Base-by-base conservation (phyloP, 345 rosid genomes). In the Viola odorata region DNA sequence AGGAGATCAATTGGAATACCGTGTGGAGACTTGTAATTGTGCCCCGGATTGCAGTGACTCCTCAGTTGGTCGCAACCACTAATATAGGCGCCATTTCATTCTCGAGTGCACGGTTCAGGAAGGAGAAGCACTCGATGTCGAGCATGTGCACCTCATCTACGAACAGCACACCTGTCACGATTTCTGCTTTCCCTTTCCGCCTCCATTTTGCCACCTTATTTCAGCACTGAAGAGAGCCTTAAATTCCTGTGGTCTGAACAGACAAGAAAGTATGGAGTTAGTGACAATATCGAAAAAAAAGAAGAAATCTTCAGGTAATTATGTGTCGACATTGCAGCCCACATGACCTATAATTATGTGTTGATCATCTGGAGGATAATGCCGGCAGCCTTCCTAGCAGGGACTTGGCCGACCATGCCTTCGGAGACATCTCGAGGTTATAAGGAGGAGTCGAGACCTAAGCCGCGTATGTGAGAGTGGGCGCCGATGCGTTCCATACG, bases 151-250 rank as follows among this genome's bases (percentile, higher is more conserved):
- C 96, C 68, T 94, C 99, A 53, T 94, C 96, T 5, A 94, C 90
- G 81, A 94, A 94, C 65, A 90, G 90, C 44, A 94, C 99, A 54
- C 97, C 97, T 0, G 99, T 97, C 40, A 94, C 97, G 53, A 87
- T 86, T 71, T 90, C 97, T 0, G 97, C 99, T 68, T 94, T 94
- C 6, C 97, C 99, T 80, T 90, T 97, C 75, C 88, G 97, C 71
- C 95, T 86, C 99, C 97, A 94, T 78, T 92, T 97, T 5, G 96
- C 97, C 58, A 89, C 98, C 75, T 92, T 89, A 96, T 92, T 62
- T 92, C 98, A 6, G 96, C 94, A 2, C 96, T 89, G 71, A 92
- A 89, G 60, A 92, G 96, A 10, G 96, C 98, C 45, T 89, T 74
- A 80, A 92, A 92, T 50, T 97, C 99, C 61, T 90, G 97, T 3